These are phyloP conservation scores for Aureobasidium sp. DNA, from an alignment of 2,329 filamentous ascomycete genomes.

Conservation along the genomic window DNA sequence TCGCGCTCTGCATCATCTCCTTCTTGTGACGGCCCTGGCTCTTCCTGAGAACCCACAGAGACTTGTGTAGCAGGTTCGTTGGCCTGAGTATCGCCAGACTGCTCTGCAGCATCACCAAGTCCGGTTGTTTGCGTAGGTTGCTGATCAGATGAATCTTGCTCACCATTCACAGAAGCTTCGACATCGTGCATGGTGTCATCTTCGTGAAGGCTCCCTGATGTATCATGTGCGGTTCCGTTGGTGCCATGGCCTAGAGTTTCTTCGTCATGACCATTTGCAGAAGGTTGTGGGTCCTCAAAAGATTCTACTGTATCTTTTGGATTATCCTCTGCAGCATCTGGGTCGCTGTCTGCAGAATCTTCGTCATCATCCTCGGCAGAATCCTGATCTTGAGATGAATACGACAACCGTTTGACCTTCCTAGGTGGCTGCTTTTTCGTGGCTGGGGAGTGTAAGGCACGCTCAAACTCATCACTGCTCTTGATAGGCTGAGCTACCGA, in stretches of 20 bases:
- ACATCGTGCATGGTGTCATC: slow-evolving; percentile 10
- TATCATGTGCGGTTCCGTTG: neutral
- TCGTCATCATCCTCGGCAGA: neutral
- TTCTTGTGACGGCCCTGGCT: slow-evolving; percentile 20
- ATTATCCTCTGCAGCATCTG: neutral
- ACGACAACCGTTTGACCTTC: slow-evolving; percentile 5
- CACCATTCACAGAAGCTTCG: neutral
- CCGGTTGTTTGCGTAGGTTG: slow-evolving; percentile 15
- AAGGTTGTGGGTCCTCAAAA: neutral
- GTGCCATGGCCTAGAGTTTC: neutral
- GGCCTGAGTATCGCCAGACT: slow-evolving; percentile 15
- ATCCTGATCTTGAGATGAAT: slow-evolving; percentile 2
- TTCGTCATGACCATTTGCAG: neutral
- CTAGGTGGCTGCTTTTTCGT: slow-evolving; percentile 6
- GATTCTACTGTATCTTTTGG: slow-evolving; percentile 10
- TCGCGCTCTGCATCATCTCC: neutral
- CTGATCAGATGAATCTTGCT: slow-evolving; percentile 17
- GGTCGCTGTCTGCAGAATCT: neutral
- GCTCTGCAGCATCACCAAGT: slow-evolving; percentile 11
- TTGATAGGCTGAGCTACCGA: slow-evolving; percentile 8
- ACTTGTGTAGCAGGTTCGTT: slow-evolving; percentile 15
- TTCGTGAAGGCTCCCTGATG: neutral
- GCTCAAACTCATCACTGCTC: slow-evolving; percentile 1
- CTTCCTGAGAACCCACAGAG: slow-evolving; percentile 18
- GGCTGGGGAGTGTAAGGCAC: neutral